phyloP scores from a whole-genome alignment of 2,329 filamentous ascomycete species.

The Harringtonia aguacate region DNA sequence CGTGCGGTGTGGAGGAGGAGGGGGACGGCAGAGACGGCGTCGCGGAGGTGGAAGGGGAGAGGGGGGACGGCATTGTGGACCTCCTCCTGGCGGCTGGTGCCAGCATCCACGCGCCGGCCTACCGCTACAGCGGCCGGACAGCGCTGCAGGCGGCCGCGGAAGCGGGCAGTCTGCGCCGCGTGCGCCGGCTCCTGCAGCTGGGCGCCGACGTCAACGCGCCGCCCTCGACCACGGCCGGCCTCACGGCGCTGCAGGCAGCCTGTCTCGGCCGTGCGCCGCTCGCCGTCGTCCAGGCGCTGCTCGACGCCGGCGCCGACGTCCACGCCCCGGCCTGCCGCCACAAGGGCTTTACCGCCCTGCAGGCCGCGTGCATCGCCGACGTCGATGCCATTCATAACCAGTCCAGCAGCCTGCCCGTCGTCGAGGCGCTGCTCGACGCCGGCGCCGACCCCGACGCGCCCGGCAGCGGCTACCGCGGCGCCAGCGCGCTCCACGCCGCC shows the following conservation, averaged over 20 bases:
- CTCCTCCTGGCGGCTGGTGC: slow-evolving; percentile 14
- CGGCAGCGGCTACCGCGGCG: slow-evolving; percentile 13
- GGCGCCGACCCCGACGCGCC: slow-evolving; percentile 15
- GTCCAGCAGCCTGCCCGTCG: slow-evolving; percentile 19
- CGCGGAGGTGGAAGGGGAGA: no score
- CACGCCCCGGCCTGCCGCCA: slow-evolving; percentile 11
- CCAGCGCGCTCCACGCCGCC: slow-evolving; percentile 12
- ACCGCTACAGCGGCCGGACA: slow-evolving; percentile 12
- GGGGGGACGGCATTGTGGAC: slow-evolving; percentile 11
- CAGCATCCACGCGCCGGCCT: slow-evolving; percentile 13
- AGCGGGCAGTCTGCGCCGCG: slow-evolving; percentile 14
- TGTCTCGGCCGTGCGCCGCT: slow-evolving; percentile 23
- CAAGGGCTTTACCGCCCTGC: slow-evolving; percentile 21
- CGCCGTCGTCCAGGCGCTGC: slow-evolving; percentile 12
- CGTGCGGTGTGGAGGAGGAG: background rate
- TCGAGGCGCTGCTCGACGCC: slow-evolving; percentile 10
- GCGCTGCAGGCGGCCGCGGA: slow-evolving; percentile 20
- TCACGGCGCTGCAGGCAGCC: slow-evolving; percentile 24
- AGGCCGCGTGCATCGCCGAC: slow-evolving; percentile 23
- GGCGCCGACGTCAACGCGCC: slow-evolving; percentile 26
- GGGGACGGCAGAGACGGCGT: background rate
- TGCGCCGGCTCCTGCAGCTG: slow-evolving; percentile 11
- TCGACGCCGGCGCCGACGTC: slow-evolving; percentile 11
- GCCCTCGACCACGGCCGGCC: slow-evolving; percentile 12
- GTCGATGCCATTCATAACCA: background rate